These are phyloP conservation scores for Trichoderma koningiopsis DNA, from an alignment of 2,329 filamentous ascomycete genomes.

Conservation along the genomic window DNA sequence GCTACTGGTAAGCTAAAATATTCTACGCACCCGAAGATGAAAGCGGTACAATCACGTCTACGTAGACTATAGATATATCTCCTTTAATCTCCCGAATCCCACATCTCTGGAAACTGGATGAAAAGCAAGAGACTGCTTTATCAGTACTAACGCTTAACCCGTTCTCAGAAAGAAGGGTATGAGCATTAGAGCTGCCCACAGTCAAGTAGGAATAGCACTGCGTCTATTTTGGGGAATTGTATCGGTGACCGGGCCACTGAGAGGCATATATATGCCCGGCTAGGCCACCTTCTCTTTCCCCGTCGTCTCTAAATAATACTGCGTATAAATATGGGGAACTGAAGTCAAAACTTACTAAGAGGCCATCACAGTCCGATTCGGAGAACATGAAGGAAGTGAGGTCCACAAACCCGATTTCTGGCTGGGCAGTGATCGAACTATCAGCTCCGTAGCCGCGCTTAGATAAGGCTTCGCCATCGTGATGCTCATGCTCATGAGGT, in stretches of 20 bases:
- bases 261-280: slow-evolving; percentile 42
- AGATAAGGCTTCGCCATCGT: slow-evolving; percentile 52
- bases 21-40: neutral
- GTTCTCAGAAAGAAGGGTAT: slow-evolving; percentile 44
- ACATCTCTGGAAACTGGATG: slow-evolving; percentile 53
- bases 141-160: slow-evolving; percentile 44
- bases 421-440: slow-evolving; percentile 67
- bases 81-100: slow-evolving; percentile 53
- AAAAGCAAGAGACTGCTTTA: slow-evolving; percentile 44
- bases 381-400: slow-evolving; percentile 73
- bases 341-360: slow-evolving; percentile 40
- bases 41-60: slow-evolving; percentile 3
- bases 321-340: neutral
- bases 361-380: slow-evolving; percentile 61
- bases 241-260: slow-evolving; percentile 66
- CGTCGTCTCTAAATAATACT: slow-evolving; percentile 25
- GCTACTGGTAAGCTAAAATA: slow-evolving; percentile 32
- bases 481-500: slow-evolving; percentile 61
- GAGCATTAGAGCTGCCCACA: slow-evolving; percentile 31
- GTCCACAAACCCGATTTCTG: slow-evolving; percentile 77
- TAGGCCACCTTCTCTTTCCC: slow-evolving; percentile 65
- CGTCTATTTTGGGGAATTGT: slow-evolving; percentile 66
- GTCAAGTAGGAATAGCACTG: slow-evolving; percentile 31
- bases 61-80: slow-evolving; percentile 46
- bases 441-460: slow-evolving; percentile 82